A percentile compares a stretch with the other conserved stretches of the same genome.
Evolutionary conservation across 2,329 filamentous ascomycete genomes (phyloP).

Genomic region (Xylaria sp.): DNA sequence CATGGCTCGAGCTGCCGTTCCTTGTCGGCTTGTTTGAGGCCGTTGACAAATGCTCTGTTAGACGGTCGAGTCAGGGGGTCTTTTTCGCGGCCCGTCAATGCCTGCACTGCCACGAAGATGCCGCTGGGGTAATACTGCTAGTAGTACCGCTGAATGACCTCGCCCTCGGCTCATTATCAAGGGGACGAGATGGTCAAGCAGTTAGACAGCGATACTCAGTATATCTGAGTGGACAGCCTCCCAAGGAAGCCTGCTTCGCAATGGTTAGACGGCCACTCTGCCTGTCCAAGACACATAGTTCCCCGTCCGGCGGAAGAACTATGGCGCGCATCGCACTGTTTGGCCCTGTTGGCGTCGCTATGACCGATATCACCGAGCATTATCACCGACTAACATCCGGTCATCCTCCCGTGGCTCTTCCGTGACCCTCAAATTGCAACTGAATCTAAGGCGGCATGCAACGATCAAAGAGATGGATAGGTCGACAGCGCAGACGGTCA

Average conservation of each 20-base stretch:
- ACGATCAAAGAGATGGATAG: not conserved
- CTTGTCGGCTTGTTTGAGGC: constrained; percentile 17
- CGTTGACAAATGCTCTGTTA: constrained; percentile 17
- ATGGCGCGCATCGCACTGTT: not conserved
- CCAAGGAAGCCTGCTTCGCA: too few species aligned
- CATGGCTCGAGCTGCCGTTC: constrained; percentile 11
- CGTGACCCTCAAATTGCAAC: not conserved
- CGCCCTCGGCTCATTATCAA: not conserved
- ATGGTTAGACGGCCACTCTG: too few species aligned
- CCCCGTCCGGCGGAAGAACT: not conserved
- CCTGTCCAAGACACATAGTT: too few species aligned
- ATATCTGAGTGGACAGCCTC: too few species aligned
- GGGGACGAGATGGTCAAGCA: not conserved
- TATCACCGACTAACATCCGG: not conserved
- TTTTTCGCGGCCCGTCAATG: constrained; percentile 6
- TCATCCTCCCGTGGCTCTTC: not conserved
- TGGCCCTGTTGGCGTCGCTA: not conserved
- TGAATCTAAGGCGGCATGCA: not conserved
- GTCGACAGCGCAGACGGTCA: not conserved
- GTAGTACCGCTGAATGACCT: not conserved
- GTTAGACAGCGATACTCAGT: too few species aligned
- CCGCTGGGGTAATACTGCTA: not conserved
- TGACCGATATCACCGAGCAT: not conserved
- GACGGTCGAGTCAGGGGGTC: constrained; percentile 6
- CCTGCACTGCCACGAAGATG: not conserved